Evolutionary conservation across 1,139 yeast genomes (phyloP).

Genomic region (Spathaspora sp.): DNA sequence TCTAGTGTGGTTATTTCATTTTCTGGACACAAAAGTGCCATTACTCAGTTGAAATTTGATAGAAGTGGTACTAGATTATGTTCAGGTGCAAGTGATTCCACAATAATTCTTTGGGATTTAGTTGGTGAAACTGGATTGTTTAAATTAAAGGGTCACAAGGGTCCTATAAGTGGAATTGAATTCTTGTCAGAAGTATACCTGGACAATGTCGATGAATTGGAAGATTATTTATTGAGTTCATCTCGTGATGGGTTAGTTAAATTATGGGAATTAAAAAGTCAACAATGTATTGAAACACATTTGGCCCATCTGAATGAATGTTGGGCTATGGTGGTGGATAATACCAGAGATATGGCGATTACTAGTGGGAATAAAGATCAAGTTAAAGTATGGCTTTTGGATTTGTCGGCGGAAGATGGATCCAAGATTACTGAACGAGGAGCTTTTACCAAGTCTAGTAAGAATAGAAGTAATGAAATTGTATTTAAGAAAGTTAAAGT

Average conservation of each 20-base stretch:
- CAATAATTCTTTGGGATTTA: constrained; percentile 90
- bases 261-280: constrained; percentile 87
- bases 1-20: constrained; percentile 75
- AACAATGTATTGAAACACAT: constrained; percentile 92
- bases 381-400: constrained; percentile 76
- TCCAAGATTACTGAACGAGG: constrained; percentile 64
- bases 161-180: constrained; percentile 74
- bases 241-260: constrained; percentile 90
- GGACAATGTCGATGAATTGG: constrained; percentile 49
- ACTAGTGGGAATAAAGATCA: constrained; percentile 84
- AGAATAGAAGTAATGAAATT: constrained; percentile 67
- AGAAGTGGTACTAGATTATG: constrained; percentile 77
- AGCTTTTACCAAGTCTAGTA: constrained; percentile 71
- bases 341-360: constrained; percentile 44
- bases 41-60: constrained; percentile 71
- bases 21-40: constrained; percentile 82
- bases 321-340: constrained; percentile 69
- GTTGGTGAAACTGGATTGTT: constrained; percentile 88
- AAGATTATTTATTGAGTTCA: constrained; percentile 71
- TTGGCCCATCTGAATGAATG: constrained; percentile 92
- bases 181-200: constrained; percentile 41
- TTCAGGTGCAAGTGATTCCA: constrained; percentile 84
- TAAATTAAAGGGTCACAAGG: constrained; percentile 86
- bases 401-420: constrained; percentile 52
- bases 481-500: constrained; percentile 43